Conservation (phyloP, 306 rosid genomes). For the Begonia masoniana region DNA sequence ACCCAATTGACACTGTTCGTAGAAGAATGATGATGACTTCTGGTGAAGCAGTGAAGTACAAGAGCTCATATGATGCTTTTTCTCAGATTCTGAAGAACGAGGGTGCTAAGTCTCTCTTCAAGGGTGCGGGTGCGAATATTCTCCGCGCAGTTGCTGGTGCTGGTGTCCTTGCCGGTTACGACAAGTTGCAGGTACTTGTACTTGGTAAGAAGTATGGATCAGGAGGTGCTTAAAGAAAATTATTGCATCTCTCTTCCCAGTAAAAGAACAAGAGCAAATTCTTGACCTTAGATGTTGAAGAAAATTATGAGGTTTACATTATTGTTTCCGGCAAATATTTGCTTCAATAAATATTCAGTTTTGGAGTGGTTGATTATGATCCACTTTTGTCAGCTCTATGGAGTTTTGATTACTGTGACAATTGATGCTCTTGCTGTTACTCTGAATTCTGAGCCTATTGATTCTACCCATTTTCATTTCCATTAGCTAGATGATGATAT, state of each 20-base stretch:
- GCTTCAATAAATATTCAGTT: constrained; percentile 28
- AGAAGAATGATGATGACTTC: constrained; percentile 80
- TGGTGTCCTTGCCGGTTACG: constrained; percentile 61
- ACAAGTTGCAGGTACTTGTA: constrained; percentile 43
- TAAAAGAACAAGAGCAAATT: neutral
- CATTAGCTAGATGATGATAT: too few relatives aligned
- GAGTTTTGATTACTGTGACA: neutral
- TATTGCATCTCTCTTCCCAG: neutral
- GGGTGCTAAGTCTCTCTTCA: constrained; percentile 48
- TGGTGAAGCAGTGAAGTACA: constrained; percentile 63
- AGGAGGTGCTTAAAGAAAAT: constrained; percentile 28
- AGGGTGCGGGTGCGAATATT: constrained; percentile 65
- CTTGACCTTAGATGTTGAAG: constrained; percentile 38
- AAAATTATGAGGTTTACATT: constrained; percentile 28
- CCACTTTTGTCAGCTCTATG: too few relatives aligned
- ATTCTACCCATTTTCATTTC: too few relatives aligned
- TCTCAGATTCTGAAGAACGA: constrained; percentile 41
- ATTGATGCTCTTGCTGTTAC: neutral
- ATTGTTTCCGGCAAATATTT: constrained; percentile 39
- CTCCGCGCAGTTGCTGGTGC: constrained; percentile 62
- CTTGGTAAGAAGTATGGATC: constrained; percentile 56
- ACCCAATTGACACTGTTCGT: constrained; percentile 59
- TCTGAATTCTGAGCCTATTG: too few relatives aligned
- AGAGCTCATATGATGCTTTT: constrained; percentile 40
- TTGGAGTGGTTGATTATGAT: constrained; percentile 13